Percentiles rank a stretch among this genome's conserved stretches.
phyloP scores from a whole-genome alignment of 140 eudicot species.

The Anethum foeniculum region DNA sequence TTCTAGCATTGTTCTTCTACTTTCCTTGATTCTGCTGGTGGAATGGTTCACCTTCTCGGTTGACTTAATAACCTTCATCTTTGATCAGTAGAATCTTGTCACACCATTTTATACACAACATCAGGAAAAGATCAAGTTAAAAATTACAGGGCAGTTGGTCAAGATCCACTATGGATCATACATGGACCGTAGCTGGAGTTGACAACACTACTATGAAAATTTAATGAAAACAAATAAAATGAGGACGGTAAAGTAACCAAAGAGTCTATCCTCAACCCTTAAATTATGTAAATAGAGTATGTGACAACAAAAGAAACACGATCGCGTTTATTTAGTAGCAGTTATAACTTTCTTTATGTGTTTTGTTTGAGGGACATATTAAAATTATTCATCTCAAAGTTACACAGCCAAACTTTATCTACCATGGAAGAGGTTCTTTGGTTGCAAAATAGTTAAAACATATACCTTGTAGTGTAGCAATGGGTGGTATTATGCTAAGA shows the following conservation, averaged over 20 bases:
- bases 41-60: constrained; percentile 46
- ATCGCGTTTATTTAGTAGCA: no score
- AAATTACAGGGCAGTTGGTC: not conserved
- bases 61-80: constrained; percentile 41
- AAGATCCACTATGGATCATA: not conserved
- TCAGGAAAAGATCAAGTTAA: not conserved
- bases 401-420: not conserved
- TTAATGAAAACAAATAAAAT: not conserved
- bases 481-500: no score
- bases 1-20: constrained; percentile 50
- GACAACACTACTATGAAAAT: not conserved
- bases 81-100: constrained; percentile 44
- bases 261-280: not conserved
- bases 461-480: no score
- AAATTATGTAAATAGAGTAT: not conserved
- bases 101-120: not conserved
- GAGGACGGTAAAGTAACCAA: not conserved
- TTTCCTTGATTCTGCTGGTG: constrained; percentile 38
- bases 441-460: no score
- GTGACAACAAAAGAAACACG: not conserved
- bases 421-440: no score
- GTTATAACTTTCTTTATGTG: not conserved
- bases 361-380: not conserved
- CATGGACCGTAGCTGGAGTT: not conserved
- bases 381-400: not conserved